Conservation (phyloP, 2,329 filamentous ascomycete genomes). For the Ophiostoma tasmaniense region DNA sequence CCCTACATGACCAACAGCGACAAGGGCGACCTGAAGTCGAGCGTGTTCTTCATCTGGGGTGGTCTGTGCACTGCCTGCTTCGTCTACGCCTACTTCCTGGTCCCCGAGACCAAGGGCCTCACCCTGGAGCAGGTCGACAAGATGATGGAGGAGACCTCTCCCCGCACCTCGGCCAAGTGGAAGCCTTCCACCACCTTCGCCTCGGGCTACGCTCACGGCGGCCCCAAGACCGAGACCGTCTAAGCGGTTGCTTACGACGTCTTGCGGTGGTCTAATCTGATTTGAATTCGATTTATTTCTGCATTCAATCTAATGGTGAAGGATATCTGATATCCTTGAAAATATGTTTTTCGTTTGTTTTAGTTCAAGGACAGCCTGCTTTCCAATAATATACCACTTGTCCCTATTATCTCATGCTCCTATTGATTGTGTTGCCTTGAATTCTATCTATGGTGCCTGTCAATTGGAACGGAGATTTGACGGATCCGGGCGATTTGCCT, state of each 20-base stretch:
- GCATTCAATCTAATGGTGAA: not conserved
- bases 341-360: not conserved
- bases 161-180: conserved; percentile 70
- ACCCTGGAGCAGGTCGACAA: conserved; percentile 73
- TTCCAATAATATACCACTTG: conserved; percentile 5
- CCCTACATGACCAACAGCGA: conserved; percentile 57
- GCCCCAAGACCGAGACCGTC: conserved; percentile 1
- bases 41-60: conserved; percentile 71
- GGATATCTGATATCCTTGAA: not conserved
- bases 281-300: too few relatives aligned
- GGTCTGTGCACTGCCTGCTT: conserved; percentile 52
- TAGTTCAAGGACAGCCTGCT: conserved; percentile 2
- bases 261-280: not conserved
- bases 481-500: not conserved
- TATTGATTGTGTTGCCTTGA: not conserved
- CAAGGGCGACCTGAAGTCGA: conserved; percentile 46
- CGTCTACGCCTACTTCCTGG: conserved; percentile 63
- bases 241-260: not conserved
- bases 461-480: not conserved
- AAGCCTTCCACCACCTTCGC: conserved; percentile 63
- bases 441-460: not conserved
- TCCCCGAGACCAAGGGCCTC: conserved; percentile 67
- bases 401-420: not conserved
- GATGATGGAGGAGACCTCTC: conserved; percentile 82
- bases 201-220: conserved; percentile 19